phyloP scores from a whole-genome alignment of 1,284 basidiomycete genomes.

The Tilletia horrida region DNA sequence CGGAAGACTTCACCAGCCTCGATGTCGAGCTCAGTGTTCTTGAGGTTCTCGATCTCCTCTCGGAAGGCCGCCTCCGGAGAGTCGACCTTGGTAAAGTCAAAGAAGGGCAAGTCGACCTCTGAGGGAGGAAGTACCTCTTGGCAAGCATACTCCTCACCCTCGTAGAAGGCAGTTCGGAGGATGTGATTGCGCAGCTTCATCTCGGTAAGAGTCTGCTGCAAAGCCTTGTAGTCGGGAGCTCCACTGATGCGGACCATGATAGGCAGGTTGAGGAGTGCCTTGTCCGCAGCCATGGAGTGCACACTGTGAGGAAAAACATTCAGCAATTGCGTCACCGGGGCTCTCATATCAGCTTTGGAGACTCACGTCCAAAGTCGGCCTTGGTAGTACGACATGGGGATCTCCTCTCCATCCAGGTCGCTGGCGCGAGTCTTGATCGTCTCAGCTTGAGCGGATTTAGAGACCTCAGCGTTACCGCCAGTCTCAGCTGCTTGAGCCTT shows the following conservation, averaged over 20 bases:
- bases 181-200: conserved; percentile 2
- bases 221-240: background rate
- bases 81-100: background rate
- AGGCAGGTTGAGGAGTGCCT: background rate
- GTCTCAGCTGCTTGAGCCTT: background rate
- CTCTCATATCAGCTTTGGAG: background rate
- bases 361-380: conserved; percentile 3
- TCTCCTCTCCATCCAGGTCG: background rate
- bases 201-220: background rate
- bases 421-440: background rate
- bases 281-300: conserved; percentile 1
- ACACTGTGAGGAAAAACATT: background rate
- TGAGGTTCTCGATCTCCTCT: conserved; percentile 1
- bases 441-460: background rate
- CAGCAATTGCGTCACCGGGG: too few relatives aligned
- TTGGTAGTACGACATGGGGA: background rate
- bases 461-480: background rate
- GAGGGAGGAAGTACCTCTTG: background rate
- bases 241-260: conserved; percentile 4
- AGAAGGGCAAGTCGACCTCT: background rate
- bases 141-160: conserved; percentile 4
- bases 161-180: background rate
- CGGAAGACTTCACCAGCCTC: conserved; percentile 3
- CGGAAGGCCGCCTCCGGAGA: background rate
- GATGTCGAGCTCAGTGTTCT: conserved; percentile 5